These are phyloP conservation scores for Hippophae tibetana DNA, from an alignment of 306 rosid species.

Conservation along the genomic window DNA sequence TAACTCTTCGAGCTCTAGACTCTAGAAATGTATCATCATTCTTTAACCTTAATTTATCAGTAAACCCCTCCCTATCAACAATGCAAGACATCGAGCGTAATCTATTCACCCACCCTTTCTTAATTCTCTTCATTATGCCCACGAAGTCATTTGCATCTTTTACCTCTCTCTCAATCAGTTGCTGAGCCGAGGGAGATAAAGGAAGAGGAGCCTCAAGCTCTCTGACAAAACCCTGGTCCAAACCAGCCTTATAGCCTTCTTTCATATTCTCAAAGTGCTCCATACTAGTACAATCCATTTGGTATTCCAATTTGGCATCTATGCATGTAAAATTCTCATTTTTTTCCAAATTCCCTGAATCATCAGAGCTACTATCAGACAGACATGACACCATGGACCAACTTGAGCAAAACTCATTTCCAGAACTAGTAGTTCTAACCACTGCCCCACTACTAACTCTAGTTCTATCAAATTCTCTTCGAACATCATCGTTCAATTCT, in stretches of 20 bases:
- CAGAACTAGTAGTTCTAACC: conserved; percentile 25
- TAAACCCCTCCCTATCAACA: conserved; percentile 31
- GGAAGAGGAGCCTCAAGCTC: conserved; percentile 18
- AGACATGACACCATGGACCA: conserved; percentile 44
- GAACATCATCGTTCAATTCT: conserved; percentile 16
- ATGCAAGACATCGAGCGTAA: conserved; percentile 64
- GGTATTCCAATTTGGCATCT: conserved; percentile 22
- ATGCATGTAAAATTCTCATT: conserved; percentile 21
- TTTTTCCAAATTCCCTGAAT: conserved; percentile 25
- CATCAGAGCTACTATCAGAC: conserved; percentile 18
- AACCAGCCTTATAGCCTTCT: conserved; percentile 25
- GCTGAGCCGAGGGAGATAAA: conserved; percentile 29
- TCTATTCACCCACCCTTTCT: conserved; percentile 56
- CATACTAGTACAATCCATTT: conserved; percentile 23
- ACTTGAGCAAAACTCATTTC: conserved; percentile 51
- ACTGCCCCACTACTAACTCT: conserved; percentile 33
- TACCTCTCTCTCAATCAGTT: conserved; percentile 19
- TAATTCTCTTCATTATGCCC: conserved; percentile 18
- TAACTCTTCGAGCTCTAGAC: conserved; percentile 53
- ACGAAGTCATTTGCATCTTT: conserved; percentile 12
- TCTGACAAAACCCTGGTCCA: conserved; percentile 20
- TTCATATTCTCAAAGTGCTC: conserved; percentile 17
- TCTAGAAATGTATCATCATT: conserved; percentile 20
- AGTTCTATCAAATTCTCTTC: conserved; percentile 28
- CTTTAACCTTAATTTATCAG: conserved; percentile 18